These are phyloP conservation scores for Psilocybe mexicana DNA, from an alignment of 1,284 basidiomycete species.

Conservation along the genomic window DNA sequence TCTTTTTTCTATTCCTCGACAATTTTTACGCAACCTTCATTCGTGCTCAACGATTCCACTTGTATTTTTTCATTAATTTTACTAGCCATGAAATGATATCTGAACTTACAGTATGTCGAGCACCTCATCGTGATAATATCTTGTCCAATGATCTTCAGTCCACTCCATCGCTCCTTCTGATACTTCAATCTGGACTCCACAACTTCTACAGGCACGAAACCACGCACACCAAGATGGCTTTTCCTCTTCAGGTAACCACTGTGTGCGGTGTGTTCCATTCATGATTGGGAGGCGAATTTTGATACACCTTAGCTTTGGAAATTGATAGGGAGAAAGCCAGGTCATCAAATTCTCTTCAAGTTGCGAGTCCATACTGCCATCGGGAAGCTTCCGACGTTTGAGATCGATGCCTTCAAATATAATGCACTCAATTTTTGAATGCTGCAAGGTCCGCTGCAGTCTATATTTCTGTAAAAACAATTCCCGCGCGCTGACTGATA, in stretches of 20 bases:
- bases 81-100: background rate
- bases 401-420: conserved; percentile 13
- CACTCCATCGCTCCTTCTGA: conserved; percentile 18
- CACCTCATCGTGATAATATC: conserved; percentile 4
- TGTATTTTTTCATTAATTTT: background rate
- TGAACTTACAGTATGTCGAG: conserved; percentile 11
- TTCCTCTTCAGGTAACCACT: background rate
- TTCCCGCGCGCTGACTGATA: conserved; percentile 14
- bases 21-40: background rate
- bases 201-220: conserved; percentile 10
- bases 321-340: conserved; percentile 11
- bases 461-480: conserved; percentile 6
- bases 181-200: conserved; percentile 14
- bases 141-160: conserved; percentile 14
- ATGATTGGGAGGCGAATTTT: conserved; percentile 7
- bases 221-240: conserved; percentile 7
- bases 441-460: conserved; percentile 3
- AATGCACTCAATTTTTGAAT: conserved; percentile 12
- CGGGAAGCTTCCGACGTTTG: background rate
- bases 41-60: background rate
- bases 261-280: background rate
- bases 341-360: conserved; percentile 12
- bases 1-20: background rate
- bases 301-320: conserved; percentile 13
- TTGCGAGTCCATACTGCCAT: background rate